A percentile compares a stretch with the other conserved stretches of the same genome.
Conservation (phyloP, 208 protist genomes). For the Wallacemonas collosoma region DNA sequence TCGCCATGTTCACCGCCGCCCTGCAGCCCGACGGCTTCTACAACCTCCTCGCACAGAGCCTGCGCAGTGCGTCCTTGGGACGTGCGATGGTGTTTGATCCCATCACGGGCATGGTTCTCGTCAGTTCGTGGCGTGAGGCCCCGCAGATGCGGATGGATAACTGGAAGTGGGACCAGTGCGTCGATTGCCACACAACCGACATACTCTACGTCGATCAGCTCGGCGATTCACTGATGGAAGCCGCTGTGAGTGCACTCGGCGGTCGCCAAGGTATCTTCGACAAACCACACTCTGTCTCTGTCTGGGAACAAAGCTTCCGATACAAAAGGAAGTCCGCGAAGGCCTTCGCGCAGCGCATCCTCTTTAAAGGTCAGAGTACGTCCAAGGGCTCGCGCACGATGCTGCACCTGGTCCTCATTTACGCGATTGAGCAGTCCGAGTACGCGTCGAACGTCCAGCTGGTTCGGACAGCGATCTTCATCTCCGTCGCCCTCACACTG, state of each 20-base stretch:
- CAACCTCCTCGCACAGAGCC: slow-evolving; percentile 13
- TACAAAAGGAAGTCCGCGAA: slow-evolving; percentile 7
- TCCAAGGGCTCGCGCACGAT: not conserved
- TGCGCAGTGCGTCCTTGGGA: slow-evolving; percentile 6
- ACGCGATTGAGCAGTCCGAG: slow-evolving; percentile 15
- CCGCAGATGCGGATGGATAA: slow-evolving; percentile 34
- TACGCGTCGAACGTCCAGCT: slow-evolving; percentile 21
- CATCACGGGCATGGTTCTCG: slow-evolving; percentile 36
- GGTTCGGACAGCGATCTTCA: slow-evolving; percentile 18
- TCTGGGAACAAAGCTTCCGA: slow-evolving; percentile 8
- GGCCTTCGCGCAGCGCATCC: slow-evolving; percentile 16
- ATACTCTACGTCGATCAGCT: slow-evolving; percentile 11
- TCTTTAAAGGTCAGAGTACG: slow-evolving; percentile 9
- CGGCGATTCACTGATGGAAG: slow-evolving; percentile 11
- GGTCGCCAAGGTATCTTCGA: slow-evolving; percentile 1
- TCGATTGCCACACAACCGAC: not conserved
- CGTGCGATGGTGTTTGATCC: slow-evolving; percentile 44
- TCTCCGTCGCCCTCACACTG: slow-evolving; percentile 25
- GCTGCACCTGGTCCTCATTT: slow-evolving; percentile 24
- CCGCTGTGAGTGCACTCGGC: slow-evolving; percentile 5
- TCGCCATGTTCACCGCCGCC: slow-evolving; percentile 41
- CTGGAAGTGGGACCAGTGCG: slow-evolving; percentile 27
- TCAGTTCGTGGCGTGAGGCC: slow-evolving; percentile 31
- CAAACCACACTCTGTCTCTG: slow-evolving; percentile 8
- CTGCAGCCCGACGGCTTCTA: slow-evolving; percentile 30